Percentiles rank a stretch among this genome's conserved stretches.
phyloP scores from a whole-genome alignment of 164 flowering plant genomes.

The Magnolia kwangsiensis region DNA sequence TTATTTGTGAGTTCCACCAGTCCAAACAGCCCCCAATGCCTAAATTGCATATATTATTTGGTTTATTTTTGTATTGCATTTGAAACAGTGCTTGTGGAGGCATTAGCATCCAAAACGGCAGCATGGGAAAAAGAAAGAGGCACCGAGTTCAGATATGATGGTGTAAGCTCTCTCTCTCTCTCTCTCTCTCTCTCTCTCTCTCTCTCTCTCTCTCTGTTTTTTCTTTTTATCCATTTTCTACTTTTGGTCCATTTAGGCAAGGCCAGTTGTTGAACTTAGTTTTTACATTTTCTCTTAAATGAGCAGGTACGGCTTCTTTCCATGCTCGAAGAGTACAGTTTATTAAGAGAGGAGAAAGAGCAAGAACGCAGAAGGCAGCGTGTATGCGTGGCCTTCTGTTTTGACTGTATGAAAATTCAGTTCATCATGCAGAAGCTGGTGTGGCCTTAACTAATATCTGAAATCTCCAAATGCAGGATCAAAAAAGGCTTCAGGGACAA shows the following conservation, averaged over 20 bases:
- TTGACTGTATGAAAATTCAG: background rate
- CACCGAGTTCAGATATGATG: constrained; percentile 54
- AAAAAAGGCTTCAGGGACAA: constrained; percentile 77
- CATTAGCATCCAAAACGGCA: constrained; percentile 36
- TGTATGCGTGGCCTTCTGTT: constrained; percentile 32
- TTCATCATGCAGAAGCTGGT: background rate
- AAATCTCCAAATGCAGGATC: constrained; percentile 49
- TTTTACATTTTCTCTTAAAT: background rate
- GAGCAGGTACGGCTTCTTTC: constrained; percentile 66
- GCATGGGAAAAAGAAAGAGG: constrained; percentile 70
- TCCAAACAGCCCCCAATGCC: no score
- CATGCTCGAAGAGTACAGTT: constrained; percentile 82
- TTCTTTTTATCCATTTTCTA: background rate
- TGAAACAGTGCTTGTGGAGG: constrained; percentile 59
- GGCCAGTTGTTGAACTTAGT: background rate
- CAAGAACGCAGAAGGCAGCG: constrained; percentile 69
- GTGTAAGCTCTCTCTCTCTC: constrained; percentile 39
- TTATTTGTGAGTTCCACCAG: no score
- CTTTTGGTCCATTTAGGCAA: background rate
- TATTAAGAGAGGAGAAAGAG: constrained; percentile 77
- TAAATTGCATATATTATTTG: background rate
- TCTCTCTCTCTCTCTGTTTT: background rate
- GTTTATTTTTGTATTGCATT: constrained; percentile 12
- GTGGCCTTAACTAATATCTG: background rate
- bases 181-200: constrained; percentile 2